phyloP scores from a whole-genome alignment of 2,329 filamentous ascomycete species.

The Microdochium nivale region DNA sequence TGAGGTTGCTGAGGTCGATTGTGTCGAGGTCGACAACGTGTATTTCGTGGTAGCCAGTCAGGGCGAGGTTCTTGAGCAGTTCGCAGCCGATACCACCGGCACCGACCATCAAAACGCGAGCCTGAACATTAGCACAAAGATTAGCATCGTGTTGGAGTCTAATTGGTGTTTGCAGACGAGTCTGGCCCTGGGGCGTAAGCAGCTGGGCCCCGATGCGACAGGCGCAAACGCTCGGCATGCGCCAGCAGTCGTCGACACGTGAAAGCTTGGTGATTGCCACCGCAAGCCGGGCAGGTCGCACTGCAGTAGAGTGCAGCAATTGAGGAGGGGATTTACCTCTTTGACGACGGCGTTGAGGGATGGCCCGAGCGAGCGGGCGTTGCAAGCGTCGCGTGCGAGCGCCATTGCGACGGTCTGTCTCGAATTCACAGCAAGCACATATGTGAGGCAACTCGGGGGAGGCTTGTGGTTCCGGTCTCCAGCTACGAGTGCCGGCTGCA shows the following conservation, averaged over 20 bases:
- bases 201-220: neutral
- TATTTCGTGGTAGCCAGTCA: conserved; percentile 85
- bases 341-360: conserved; percentile 33
- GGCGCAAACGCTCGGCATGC: neutral
- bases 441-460: neutral
- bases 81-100: conserved; percentile 97
- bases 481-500: neutral
- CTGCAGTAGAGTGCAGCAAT: neutral
- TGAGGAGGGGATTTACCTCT: conserved; percentile 27
- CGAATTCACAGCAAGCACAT: neutral
- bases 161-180: neutral
- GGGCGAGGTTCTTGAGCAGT: conserved; percentile 89
- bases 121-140: conserved; percentile 37
- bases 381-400: conserved; percentile 36
- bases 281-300: neutral
- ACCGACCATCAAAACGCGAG: conserved; percentile 85
- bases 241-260: neutral
- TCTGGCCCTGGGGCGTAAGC: neutral
- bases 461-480: neutral
- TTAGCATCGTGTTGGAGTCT: conserved; percentile 20
- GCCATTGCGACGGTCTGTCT: neutral
- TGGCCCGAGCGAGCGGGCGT: conserved; percentile 35
- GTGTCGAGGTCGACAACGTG: conserved; percentile 96
- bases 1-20: conserved; percentile 95
- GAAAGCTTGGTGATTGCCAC: neutral